Percentiles rank a stretch among this genome's conserved stretches.
These are phyloP conservation scores for Nannochloropsis granulata DNA, from an alignment of 108 stramenopile genomes.

Conservation along the genomic window DNA sequence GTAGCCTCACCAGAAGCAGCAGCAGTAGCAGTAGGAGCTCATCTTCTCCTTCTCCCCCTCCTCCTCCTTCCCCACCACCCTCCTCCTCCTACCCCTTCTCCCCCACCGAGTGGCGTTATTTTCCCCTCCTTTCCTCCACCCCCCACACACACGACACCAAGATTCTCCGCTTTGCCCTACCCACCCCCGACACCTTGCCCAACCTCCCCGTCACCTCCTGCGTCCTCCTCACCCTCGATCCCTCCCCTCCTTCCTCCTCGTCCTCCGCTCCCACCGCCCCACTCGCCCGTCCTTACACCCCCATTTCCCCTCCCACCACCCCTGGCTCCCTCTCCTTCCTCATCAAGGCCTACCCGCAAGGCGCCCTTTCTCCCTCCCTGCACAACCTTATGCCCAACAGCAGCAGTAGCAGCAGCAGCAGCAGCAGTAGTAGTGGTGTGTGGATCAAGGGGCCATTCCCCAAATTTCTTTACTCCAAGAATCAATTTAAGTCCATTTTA, in stretches of 20 bases:
- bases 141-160: background rate
- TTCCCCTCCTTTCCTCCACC: background rate
- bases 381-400: background rate
- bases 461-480: background rate
- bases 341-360: background rate
- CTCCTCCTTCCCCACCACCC: background rate
- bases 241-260: background rate
- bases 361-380: background rate
- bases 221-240: background rate
- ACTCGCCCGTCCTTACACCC: background rate
- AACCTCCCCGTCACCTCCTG: background rate
- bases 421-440: background rate
- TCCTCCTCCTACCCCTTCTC: background rate
- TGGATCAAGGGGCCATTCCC: background rate
- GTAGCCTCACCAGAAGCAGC: background rate
- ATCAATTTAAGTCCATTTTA: background rate
- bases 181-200: background rate
- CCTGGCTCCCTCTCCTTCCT: background rate
- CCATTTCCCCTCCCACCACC: background rate
- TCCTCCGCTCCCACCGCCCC: background rate
- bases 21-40: background rate
- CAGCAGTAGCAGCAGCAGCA: too few relatives aligned
- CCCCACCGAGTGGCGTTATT: background rate
- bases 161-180: background rate
- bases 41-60: background rate